phyloP scores from a whole-genome alignment of 1,284 basidiomycete genomes.

The Tilletia horrida region DNA sequence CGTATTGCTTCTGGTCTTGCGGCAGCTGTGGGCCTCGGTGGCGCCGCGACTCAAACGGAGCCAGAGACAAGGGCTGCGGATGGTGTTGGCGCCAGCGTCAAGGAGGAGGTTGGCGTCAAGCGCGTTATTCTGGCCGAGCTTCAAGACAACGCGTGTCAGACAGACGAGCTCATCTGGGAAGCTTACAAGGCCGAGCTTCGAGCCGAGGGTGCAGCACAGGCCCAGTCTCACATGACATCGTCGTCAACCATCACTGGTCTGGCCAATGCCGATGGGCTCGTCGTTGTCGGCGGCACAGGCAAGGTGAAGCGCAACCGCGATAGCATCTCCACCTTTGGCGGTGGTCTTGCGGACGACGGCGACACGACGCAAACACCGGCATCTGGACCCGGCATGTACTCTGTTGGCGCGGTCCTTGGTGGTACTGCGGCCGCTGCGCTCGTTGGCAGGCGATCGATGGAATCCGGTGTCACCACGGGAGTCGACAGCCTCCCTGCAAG shows the following conservation, averaged over 20 bases:
- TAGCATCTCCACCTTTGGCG: constrained; percentile 40
- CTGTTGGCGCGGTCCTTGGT: constrained; percentile 32
- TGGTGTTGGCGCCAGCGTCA: neutral
- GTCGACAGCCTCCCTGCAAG: neutral
- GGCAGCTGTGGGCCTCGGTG: constrained; percentile 5
- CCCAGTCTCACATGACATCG: constrained; percentile 10
- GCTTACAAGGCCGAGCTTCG: constrained; percentile 25
- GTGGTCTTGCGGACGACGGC: constrained; percentile 26
- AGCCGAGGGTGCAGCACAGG: neutral
- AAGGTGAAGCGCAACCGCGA: constrained; percentile 29
- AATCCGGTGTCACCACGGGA: constrained; percentile 24
- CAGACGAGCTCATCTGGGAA: constrained; percentile 39
- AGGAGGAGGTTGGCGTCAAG: constrained; percentile 9
- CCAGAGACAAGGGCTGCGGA: neutral
- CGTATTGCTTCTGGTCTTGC: constrained; percentile 3
- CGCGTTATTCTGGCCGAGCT: constrained; percentile 27
- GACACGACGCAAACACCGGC: constrained; percentile 29
- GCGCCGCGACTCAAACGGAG: neutral
- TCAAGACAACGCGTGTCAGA: constrained; percentile 38
- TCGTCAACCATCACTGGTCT: constrained; percentile 6
- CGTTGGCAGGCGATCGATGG: constrained; percentile 31
- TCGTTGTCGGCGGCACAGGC: constrained; percentile 23
- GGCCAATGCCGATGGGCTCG: constrained; percentile 25
- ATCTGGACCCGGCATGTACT: constrained; percentile 27
- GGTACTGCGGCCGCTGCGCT: neutral